Evolutionary conservation across 352 stramenopile genomes (phyloP).

Genomic region (Thalassiosira allenii): DNA sequence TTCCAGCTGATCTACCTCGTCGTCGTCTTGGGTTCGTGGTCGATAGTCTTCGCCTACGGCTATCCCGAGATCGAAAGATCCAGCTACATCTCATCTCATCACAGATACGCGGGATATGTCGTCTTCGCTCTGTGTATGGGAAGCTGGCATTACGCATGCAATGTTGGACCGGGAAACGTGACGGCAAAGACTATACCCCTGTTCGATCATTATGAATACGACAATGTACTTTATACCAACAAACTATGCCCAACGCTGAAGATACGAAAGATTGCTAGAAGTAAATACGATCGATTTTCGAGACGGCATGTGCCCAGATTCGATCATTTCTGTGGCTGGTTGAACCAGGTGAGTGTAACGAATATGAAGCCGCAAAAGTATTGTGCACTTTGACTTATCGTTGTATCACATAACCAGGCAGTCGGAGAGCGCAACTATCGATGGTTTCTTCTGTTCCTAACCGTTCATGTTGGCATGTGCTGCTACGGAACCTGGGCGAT

Average conservation of each 20-base stretch:
- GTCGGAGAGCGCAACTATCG: slow-evolving; percentile 87
- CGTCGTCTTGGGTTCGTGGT: slow-evolving; percentile 79
- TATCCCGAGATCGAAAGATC: slow-evolving; percentile 77
- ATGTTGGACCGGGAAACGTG: slow-evolving; percentile 68
- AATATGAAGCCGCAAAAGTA: too few relatives aligned
- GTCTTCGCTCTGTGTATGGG: slow-evolving; percentile 77
- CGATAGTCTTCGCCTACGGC: slow-evolving; percentile 71
- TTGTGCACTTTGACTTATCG: too few relatives aligned
- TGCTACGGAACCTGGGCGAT: slow-evolving; percentile 69
- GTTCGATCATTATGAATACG: slow-evolving; percentile 86
- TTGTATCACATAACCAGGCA: too few relatives aligned
- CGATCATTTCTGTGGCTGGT: slow-evolving; percentile 87
- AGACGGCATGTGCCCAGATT: slow-evolving; percentile 78
- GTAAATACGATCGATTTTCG: slow-evolving; percentile 84
- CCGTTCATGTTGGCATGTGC: slow-evolving; percentile 80
- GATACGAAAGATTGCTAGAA: slow-evolving; percentile 77
- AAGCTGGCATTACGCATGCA: slow-evolving; percentile 68
- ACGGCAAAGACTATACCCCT: slow-evolving; percentile 61
- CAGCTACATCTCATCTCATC: slow-evolving; percentile 55
- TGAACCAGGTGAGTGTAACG: too few relatives aligned
- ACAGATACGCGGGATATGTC: slow-evolving; percentile 71
- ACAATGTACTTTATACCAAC: slow-evolving; percentile 80
- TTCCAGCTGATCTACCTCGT: slow-evolving; percentile 58
- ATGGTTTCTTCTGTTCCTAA: slow-evolving; percentile 83
- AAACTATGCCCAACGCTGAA: slow-evolving; percentile 69